Conservation (phyloP, 257 asterid genomes). For the Jaltomata sinuosa region DNA sequence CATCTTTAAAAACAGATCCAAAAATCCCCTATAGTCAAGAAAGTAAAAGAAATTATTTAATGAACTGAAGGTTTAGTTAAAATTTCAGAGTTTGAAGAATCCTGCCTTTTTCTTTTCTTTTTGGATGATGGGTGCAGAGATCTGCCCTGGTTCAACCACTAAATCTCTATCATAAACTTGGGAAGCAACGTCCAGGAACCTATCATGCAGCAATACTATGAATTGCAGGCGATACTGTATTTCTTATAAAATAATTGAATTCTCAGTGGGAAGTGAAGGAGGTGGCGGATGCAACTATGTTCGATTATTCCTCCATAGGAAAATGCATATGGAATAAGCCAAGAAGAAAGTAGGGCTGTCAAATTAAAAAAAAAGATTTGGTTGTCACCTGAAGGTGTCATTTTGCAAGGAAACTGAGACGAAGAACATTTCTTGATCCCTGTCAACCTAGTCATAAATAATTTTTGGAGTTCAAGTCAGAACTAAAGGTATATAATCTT, state of each 20-base stretch:
- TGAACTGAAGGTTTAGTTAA: neutral
- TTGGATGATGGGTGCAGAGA: constrained; percentile 24
- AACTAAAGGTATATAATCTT: neutral
- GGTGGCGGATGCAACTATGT: neutral
- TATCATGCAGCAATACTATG: constrained; percentile 11
- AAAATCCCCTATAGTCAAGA: constrained; percentile 54
- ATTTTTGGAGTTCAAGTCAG: constrained; percentile 6
- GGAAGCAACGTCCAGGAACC: constrained; percentile 51
- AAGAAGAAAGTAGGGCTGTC: neutral
- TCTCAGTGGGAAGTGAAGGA: neutral
- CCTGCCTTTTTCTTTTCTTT: constrained; percentile 88
- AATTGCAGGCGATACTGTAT: neutral
- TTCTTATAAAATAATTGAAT: neutral
- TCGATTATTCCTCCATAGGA: neutral
- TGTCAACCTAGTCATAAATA: constrained; percentile 44
- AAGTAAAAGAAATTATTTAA: neutral
- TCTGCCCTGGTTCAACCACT: constrained; percentile 31
- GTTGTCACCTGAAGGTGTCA: constrained; percentile 57
- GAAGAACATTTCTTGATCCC: constrained; percentile 69
- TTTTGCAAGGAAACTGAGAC: constrained; percentile 52
- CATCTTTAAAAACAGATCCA: constrained; percentile 62
- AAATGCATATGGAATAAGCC: neutral
- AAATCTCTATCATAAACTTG: constrained; percentile 43
- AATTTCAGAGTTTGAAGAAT: neutral
- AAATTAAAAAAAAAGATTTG: neutral